Evolutionary conservation across 208 protist species (phyloP).

Genomic region (Crithidia expoeki): DNA sequence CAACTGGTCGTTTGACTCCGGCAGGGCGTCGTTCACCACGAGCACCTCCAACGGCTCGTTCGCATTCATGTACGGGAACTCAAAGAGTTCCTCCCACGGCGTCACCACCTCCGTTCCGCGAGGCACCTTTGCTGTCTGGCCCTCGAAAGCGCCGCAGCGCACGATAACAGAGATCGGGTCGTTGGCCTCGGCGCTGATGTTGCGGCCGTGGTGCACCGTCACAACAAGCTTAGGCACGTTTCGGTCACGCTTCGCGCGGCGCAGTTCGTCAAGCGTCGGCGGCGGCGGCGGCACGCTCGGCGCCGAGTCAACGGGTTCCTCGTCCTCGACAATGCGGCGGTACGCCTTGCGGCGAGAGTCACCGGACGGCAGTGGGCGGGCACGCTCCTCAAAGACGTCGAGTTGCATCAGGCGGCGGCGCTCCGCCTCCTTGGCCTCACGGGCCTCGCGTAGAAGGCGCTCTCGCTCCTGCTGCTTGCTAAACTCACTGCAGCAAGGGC

Average conservation of each 20-base stretch:
- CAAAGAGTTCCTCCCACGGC: conserved; percentile 90
- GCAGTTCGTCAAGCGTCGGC: conserved; percentile 72
- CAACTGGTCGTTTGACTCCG: conserved; percentile 60
- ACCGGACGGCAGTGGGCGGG: conserved; percentile 52
- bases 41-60: conserved; percentile 81
- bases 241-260: conserved; percentile 43
- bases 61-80: conserved; percentile 87
- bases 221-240: conserved; percentile 78
- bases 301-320: conserved; percentile 35
- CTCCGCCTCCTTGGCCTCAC: conserved; percentile 74
- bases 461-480: conserved; percentile 63
- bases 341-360: conserved; percentile 45
- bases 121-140: conserved; percentile 81
- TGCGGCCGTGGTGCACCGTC: conserved; percentile 86
- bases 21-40: conserved; percentile 77
- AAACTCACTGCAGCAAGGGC: conserved; percentile 85
- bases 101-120: conserved; percentile 67
- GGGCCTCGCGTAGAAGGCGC: conserved; percentile 53
- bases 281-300: conserved; percentile 67
- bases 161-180: conserved; percentile 85
- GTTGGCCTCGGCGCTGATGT: conserved; percentile 53
- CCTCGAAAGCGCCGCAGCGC: conserved; percentile 89
- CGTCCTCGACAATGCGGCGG: conserved; percentile 51
- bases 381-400: conserved; percentile 91
- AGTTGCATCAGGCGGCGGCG: conserved; percentile 75